These are phyloP conservation scores for Rhodofomes roseus DNA, from an alignment of 1,284 basidiomycete species.

Conservation along the genomic window DNA sequence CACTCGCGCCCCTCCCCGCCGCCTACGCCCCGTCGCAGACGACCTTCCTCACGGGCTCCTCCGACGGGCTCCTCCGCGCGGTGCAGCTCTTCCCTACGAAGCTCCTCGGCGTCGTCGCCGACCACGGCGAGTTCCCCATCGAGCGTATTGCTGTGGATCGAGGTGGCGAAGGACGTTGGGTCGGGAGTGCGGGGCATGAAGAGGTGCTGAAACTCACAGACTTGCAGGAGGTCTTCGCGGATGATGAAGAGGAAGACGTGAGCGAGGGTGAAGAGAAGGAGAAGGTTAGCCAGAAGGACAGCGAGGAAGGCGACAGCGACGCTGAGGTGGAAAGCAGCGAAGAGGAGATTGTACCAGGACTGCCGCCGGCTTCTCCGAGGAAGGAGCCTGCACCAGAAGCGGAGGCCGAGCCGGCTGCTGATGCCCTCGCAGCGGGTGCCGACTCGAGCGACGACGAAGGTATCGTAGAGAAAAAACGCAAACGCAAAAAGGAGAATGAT, in stretches of 20 bases:
- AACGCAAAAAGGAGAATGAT: constrained; percentile 52
- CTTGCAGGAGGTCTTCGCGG: constrained; percentile 62
- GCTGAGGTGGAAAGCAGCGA: constrained; percentile 26
- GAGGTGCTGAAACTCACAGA: constrained; percentile 85
- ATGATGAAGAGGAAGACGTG: constrained; percentile 43
- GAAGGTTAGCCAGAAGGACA: constrained; percentile 21
- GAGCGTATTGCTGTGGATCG: constrained; percentile 73
- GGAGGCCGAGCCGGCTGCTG: constrained; percentile 37
- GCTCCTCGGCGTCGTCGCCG: constrained; percentile 85
- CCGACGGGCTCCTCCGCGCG: constrained; percentile 88
- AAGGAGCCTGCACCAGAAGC: constrained; percentile 28
- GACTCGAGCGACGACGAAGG: constrained; percentile 30
- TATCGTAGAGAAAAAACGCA: constrained; percentile 47
- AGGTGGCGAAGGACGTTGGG: constrained; percentile 65
- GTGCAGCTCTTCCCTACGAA: constrained; percentile 90
- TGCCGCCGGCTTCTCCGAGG: constrained; percentile 35
- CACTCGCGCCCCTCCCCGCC: constrained; percentile 70
- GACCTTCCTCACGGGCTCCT: constrained; percentile 88
- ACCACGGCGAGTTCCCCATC: constrained; percentile 89
- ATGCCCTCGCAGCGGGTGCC: constrained; percentile 36
- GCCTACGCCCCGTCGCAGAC: constrained; percentile 62
- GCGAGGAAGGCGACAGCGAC: constrained; percentile 17
- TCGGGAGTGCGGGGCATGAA: constrained; percentile 94
- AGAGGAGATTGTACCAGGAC: constrained; percentile 27
- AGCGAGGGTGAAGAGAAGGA: constrained; percentile 45